phyloP scores from a whole-genome alignment of 345 rosid genomes.

The Arabidopsis suecica region DNA sequence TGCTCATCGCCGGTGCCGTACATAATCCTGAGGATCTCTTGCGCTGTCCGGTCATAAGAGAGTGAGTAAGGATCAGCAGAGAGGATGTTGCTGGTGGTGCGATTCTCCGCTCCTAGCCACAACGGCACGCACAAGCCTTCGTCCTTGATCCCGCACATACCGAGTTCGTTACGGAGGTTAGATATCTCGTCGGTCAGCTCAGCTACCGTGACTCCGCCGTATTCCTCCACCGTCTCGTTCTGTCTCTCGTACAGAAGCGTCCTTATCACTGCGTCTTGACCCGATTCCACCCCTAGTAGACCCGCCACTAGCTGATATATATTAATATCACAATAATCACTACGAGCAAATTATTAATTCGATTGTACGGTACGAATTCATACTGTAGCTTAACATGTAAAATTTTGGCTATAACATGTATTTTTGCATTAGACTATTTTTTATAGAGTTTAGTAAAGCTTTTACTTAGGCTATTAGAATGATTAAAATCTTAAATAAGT shows the following conservation, averaged over 20 bases:
- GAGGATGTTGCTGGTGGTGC: slow-evolving; percentile 44
- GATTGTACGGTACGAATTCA: too few species aligned
- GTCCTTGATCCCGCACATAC: slow-evolving; percentile 55
- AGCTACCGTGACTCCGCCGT: slow-evolving; percentile 52
- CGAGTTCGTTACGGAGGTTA: slow-evolving; percentile 52
- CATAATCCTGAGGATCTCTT: slow-evolving; percentile 52
- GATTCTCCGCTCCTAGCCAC: slow-evolving; percentile 52
- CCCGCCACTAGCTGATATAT: slow-evolving; percentile 56
- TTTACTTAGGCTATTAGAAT: background rate
- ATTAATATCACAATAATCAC: background rate
- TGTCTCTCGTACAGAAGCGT: slow-evolving; percentile 57
- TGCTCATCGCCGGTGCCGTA: slow-evolving; percentile 56
- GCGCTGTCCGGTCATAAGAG: slow-evolving; percentile 53
- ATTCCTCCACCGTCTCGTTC: slow-evolving; percentile 47
- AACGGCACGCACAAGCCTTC: slow-evolving; percentile 56
- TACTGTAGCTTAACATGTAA: background rate
- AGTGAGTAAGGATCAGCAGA: slow-evolving; percentile 46
- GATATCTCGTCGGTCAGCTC: slow-evolving; percentile 55
- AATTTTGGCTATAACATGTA: background rate
- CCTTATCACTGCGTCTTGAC: slow-evolving; percentile 73
- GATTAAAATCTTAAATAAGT: background rate
- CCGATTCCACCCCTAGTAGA: slow-evolving; percentile 68
- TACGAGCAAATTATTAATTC: background rate
- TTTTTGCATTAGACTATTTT: background rate
- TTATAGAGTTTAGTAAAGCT: background rate